Evolutionary conservation across 208 protist species (phyloP), one percentile per base, ranked within the genome.

Genomic region (Crithidia fasciculata): DNA sequence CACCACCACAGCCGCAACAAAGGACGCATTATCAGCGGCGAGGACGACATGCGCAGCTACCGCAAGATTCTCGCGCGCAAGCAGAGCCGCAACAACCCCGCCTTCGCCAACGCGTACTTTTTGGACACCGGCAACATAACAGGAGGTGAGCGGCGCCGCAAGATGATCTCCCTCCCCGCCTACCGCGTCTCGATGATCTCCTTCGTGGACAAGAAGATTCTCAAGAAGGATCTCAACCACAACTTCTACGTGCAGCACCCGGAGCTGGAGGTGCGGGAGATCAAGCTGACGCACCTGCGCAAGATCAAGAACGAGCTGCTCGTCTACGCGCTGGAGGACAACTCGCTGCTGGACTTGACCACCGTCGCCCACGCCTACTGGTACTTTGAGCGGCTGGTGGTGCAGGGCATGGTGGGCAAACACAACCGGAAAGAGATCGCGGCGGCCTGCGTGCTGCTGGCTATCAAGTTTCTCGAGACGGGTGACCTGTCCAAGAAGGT

Each of bases 161-260:
- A 96, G 80, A 81, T 86, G 61, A 90, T 96, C 45, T 81, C 84
- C 4, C 75, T 96, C 50, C 86, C 84, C 2, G 89, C 85, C 41
- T 96, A 93, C 76, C 86, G 88, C 37, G 85, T 85, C 47, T 91
- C 91, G 18, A 83, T 96, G 67, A 93, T 96, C 54, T 88, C 83
- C 8, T 96, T 94, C 57, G 91, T 94, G 7, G 88, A 93, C 61
- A 89, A 86, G 66, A 89, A 90, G 73, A 88, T 91, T 39, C 69
- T 91, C 18, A 96, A 96, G 80, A 96, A 96, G 76, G 91, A 96
- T 58, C 81, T 94, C 12, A 96, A 96, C 68, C 76, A 83, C 74
- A 81, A 96, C 73, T 96, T 96, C 64, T 94, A 92, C 76, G 82
- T 96, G 13, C 88, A 92, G 69, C 91, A 96, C 70, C 91, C 91